Evolutionary conservation across 2,329 filamentous ascomycete genomes (phyloP), one percentile per base, ranked within the genome.

Genomic region (Dothideomycetes sp.): DNA sequence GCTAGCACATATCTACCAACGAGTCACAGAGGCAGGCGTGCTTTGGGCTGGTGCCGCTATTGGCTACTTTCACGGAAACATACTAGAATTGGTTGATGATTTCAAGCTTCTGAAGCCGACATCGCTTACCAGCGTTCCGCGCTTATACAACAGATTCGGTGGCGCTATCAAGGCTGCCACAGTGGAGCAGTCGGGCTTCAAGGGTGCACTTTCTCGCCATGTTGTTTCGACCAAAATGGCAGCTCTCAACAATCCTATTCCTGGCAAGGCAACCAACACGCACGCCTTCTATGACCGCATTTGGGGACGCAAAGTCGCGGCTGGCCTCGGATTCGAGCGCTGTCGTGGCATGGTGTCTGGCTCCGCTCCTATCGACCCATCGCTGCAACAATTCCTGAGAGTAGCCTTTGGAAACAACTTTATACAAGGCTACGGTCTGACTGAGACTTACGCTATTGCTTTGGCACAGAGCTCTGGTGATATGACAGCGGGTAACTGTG

Each of bases 61-160:
- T 51, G 91, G 89, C 10, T 98, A 89, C 62, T 98, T 95, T 73
- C 85, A 91, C 51, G 91, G 91, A 40, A 86, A 95, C 55, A 81
- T 95, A 46, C 57, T 83, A 10, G 83, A 84, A 47, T 68, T 98
- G 14, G 79, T 93, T 1, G 91, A 98, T 43, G 91, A 98, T 56
- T 63, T 98, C 64, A 94, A 96, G 68, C 60, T 86, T 30, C 70
- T 98, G 41, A 77, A 79, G 43, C 91, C 91, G 0, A 91, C 82
- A 10, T 73, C 73, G 9, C 86, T 98, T 60, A 78, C 82, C 51
- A 94, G 86, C 12, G 91, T 98, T 2, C 91, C 91, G 0, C 79
- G 91, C 46, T 72, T 98, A 9, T 96, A 79, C 70, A 95, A 94
- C 62, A 79, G 86, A 37, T 94, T 96, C 60, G 85, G 83, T 49